Percentiles rank a stretch among this genome's conserved stretches.
These are phyloP conservation scores for Pseudozyma sp. DNA, from an alignment of 1,284 basidiomycete species.

Conservation along the genomic window DNA sequence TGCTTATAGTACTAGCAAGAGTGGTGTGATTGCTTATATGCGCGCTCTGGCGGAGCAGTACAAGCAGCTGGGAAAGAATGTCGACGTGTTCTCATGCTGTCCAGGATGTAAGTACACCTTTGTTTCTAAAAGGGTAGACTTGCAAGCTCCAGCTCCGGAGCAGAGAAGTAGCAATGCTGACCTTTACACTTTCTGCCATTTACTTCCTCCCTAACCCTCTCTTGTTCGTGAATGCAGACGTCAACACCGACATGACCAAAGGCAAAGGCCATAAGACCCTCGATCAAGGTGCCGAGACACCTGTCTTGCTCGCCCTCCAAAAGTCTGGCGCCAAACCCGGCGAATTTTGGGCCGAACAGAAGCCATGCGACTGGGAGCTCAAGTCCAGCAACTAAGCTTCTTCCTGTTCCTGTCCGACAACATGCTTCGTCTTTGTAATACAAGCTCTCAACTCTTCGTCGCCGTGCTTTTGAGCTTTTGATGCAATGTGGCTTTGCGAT, in stretches of 20 bases:
- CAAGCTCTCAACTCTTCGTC: no score
- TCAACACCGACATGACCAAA: slow-evolving; percentile 63
- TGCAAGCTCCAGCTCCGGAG: neutral
- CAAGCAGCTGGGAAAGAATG: slow-evolving; percentile 32
- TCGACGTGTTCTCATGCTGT: slow-evolving; percentile 60
- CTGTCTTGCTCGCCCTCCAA: slow-evolving; percentile 59
- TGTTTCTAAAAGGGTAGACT: no score
- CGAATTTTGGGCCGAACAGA: slow-evolving; percentile 49
- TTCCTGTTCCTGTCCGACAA: neutral
- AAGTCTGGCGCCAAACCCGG: slow-evolving; percentile 45
- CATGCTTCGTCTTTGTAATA: neutral
- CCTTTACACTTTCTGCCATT: neutral
- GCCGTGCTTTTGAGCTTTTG: no score
- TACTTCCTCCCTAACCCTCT: neutral
- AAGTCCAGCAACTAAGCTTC: neutral
- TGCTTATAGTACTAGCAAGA: slow-evolving; percentile 63
- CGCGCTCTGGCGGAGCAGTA: slow-evolving; percentile 53
- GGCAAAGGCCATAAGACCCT: slow-evolving; percentile 58
- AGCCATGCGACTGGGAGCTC: slow-evolving; percentile 30
- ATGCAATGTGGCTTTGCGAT: neutral
- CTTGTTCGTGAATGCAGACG: slow-evolving; percentile 20
- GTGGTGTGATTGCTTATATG: slow-evolving; percentile 56
- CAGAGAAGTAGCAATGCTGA: no score
- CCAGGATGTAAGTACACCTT: slow-evolving; percentile 55
- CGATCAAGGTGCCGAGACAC: slow-evolving; percentile 66